Base-by-base conservation (phyloP, 1,284 basidiomycete species). In the Tylopilus orsonianus region DNA sequence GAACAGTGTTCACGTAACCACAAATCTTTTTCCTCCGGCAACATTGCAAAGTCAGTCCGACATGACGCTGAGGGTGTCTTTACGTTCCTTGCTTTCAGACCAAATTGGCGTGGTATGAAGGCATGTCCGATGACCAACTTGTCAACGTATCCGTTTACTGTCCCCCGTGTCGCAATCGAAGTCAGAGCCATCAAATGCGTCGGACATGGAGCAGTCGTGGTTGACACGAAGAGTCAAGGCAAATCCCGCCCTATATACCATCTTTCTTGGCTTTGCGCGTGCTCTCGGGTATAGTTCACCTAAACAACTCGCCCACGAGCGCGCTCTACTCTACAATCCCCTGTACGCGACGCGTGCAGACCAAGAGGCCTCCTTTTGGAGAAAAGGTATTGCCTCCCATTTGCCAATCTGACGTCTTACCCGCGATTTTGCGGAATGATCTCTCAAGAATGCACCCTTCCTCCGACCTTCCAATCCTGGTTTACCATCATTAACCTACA, bases 251-350 rank as follows among this genome's bases (percentile, higher is more conserved):
- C 71, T 78, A 1, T 72, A 70, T 56, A 66, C 68, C n/a, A 56
- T 73, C 19, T 83, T 89, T 59, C 56, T 81, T 16, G 67, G 64
- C 0, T 19, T 85, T 26, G 75, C 78, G 5, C 74, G 72, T 27
- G 50, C 72, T 10, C 66, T 88, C 5, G 87, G 87, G 0, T 87
- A 86, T 53, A 75, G 77, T 1, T 81, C 74, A 49, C 71, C 79
- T 0, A 80, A 77, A 56, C 84, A 87, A 56, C 57, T 81, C 3
- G 82, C 85, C 0, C 85, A 75, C 26, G 64, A 80, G 46, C 70
- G 83, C 20, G 73, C 80, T 2, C 74, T 82, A 38, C 67, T 88
- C 44, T 89, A 89, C 58, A 73, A 81, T 44, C 61, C 75, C 14
- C 58, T 85, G 4, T 85, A 83, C 56, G 73, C 78, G n/a, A n/a